Evolutionary conservation across 2,329 filamentous ascomycete species (phyloP), one percentile per base, ranked within the genome.

Genomic region (Calonectria henricotiae): DNA sequence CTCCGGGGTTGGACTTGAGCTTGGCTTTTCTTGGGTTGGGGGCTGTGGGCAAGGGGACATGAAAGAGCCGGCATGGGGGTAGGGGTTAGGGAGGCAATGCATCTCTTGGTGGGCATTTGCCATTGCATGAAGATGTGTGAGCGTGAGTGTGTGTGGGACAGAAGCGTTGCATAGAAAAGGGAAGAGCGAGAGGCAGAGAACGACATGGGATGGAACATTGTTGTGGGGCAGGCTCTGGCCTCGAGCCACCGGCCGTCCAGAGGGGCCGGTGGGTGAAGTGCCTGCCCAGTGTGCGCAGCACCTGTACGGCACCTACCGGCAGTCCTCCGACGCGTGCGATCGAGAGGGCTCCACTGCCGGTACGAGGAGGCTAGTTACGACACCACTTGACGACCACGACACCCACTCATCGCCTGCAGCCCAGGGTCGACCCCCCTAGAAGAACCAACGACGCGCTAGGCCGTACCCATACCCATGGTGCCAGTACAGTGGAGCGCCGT

Each of bases 321-420:
- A 68, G 60, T 68, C 49, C 66, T 62, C 66, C 58, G 58, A 68
- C 65, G 58, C 58, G 58, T 43, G 58, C 65, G 65, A 68, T 68
- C 65, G 47, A 62, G 46, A n/a, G 51, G 39, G 65, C 58, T 43
- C 65, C 58, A 62, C 58, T 60, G 35, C 37, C 65, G 39, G 65
- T 68, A 68, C 58, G 65, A 68, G 60, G 60, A 68, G 46, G 66
- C 49, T 67, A 60, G 47, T 23, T 51, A 63, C 58, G 58, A 58
- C 46, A 68, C 46, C 60, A 55, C 41, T 62, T 39, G 17, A 41
- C 35, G 25, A 61, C 55, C 23, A 43, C 64, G 32, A 62, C 54
- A 67, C 54, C 43, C 64, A 61, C 30, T 61, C 64, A 46, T 6
- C 39, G 39, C 39, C 55, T 43, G 37, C 55, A 61, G 51, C 35